Percentiles rank a stretch among this genome's conserved stretches.
These are phyloP conservation scores for Talaromyces ruber DNA, from an alignment of 495 filamentous ascomycete species.

Conservation along the genomic window DNA sequence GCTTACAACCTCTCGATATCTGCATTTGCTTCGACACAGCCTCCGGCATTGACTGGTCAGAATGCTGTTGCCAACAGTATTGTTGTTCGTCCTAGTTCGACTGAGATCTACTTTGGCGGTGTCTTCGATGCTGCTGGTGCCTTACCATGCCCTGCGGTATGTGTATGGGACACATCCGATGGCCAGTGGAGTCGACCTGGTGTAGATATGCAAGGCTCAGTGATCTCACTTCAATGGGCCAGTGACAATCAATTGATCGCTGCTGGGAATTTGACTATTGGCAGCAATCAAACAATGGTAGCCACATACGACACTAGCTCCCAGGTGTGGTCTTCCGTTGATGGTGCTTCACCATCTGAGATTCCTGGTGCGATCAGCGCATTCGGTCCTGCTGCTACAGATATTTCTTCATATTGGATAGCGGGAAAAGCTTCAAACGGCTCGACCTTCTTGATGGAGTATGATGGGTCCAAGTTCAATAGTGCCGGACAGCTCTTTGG, in stretches of 20 bases:
- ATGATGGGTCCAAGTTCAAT: slow-evolving; percentile 53
- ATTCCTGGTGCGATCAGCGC: slow-evolving; percentile 76
- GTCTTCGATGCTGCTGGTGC: slow-evolving; percentile 75
- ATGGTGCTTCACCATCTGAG: slow-evolving; percentile 45
- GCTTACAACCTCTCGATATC: slow-evolving; percentile 63
- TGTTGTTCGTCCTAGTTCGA: slow-evolving; percentile 52
- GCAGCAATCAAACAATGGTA: slow-evolving; percentile 54
- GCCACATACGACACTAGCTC: slow-evolving; percentile 63
- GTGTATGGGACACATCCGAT: slow-evolving; percentile 57
- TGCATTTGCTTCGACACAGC: slow-evolving; percentile 52
- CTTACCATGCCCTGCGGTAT: slow-evolving; percentile 72
- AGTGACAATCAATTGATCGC: slow-evolving; percentile 59
- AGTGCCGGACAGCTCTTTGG: slow-evolving; percentile 50
- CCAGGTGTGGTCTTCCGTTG: slow-evolving; percentile 54
- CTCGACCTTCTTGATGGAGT: slow-evolving; percentile 69
- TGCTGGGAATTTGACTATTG: slow-evolving; percentile 65
- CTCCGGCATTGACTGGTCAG: slow-evolving; percentile 58
- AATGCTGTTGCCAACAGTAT: slow-evolving; percentile 70
- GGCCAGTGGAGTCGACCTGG: slow-evolving; percentile 76
- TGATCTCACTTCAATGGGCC: slow-evolving; percentile 67
- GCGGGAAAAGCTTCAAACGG: slow-evolving; percentile 60
- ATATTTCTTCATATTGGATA: slow-evolving; percentile 68
- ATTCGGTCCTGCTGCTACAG: slow-evolving; percentile 59
- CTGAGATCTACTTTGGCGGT: slow-evolving; percentile 78
- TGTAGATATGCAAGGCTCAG: slow-evolving; percentile 55